These are phyloP conservation scores for Xylariaceae sp. DNA, from an alignment of 2,329 filamentous ascomycete species.

Conservation along the genomic window DNA sequence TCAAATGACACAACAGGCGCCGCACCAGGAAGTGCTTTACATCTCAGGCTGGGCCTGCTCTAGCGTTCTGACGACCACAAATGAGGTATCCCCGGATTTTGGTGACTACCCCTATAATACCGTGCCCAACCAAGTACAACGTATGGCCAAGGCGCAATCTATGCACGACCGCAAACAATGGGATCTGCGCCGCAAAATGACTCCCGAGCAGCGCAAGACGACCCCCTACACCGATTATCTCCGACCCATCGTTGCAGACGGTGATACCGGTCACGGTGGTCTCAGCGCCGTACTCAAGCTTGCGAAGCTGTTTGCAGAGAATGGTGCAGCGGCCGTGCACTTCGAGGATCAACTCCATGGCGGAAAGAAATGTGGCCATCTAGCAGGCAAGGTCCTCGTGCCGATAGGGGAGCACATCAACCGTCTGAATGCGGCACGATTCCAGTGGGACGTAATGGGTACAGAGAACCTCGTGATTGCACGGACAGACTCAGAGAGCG, in stretches of 20 bases:
- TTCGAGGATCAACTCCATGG: conserved; percentile 98
- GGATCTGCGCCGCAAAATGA: conserved; percentile 76
- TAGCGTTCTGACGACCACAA: conserved; percentile 83
- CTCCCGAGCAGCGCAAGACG: conserved; percentile 61
- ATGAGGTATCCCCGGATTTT: conserved; percentile 96
- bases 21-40: conserved; percentile 93
- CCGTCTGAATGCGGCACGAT: conserved; percentile 81
- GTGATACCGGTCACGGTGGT: conserved; percentile 92
- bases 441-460: conserved; percentile 99
- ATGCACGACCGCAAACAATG: conserved; percentile 96
- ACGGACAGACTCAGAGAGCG: conserved; percentile 91
- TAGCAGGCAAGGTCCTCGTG: conserved; percentile 93
- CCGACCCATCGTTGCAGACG: conserved; percentile 91
- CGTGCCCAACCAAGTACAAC: conserved; percentile 95
- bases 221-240: conserved; percentile 89
- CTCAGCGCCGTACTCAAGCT: conserved; percentile 91
- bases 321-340: conserved; percentile 91
- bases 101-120: conserved; percentile 99
- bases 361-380: conserved; percentile 95
- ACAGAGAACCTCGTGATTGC: conserved; percentile 92
- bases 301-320: conserved; percentile 95
- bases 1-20: conserved; percentile 97
- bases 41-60: conserved; percentile 98
- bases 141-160: conserved; percentile 91
- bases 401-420: conserved; percentile 95